Evolutionary conservation across 2,329 filamentous ascomycete species (phyloP), one percentile per base, ranked within the genome.

Genomic region (Fusarium humuli): DNA sequence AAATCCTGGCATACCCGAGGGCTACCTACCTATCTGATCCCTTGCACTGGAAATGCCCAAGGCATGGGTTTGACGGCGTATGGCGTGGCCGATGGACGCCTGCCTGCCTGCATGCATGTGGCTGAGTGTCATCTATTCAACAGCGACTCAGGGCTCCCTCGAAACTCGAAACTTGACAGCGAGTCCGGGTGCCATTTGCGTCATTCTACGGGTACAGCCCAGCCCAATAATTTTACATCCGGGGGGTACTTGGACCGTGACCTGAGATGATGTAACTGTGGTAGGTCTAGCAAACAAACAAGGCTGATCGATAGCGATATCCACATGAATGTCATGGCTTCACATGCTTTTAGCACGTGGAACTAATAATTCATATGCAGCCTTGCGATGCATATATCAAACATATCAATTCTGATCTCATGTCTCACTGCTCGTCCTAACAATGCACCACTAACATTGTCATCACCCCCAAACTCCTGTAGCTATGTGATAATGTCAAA

Each of bases 91-190:
- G 37, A 58, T 50, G 46, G 59, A 42, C 59, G 59, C 59, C 59
- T 61, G 59, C 58, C 68, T 70, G 68, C 65, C 45, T 55, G 59
- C 55, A 48, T 65, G 59, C 59, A 71, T 71, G 68, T 71, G 68
- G 64, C 68, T 69, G 60, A 53, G 55, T 37, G 53, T 34, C 48
- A 40, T 52, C 23, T n/a, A 42, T 29, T 23, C n/a, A 44, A 22
- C 20, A 44, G 22, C 20, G 20, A 44, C 20, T 44, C 45, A 52
- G 60, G 66, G 59, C 57, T 44, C 45, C 32, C 54, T 34, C 47
- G 42, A 53, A 37, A 37, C 34, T 49, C 22, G 23, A 50, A 57
- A 65, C 52, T 57, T 68, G 67, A 47, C 56, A 71, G 50, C 52
- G 14, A 65, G 67, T 41, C 49, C 49, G 20, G 55, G 65, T 61